Base-by-base conservation (phyloP, 192 early-diverging fungal genomes). In the Tieghemiomyces parasiticus region DNA sequence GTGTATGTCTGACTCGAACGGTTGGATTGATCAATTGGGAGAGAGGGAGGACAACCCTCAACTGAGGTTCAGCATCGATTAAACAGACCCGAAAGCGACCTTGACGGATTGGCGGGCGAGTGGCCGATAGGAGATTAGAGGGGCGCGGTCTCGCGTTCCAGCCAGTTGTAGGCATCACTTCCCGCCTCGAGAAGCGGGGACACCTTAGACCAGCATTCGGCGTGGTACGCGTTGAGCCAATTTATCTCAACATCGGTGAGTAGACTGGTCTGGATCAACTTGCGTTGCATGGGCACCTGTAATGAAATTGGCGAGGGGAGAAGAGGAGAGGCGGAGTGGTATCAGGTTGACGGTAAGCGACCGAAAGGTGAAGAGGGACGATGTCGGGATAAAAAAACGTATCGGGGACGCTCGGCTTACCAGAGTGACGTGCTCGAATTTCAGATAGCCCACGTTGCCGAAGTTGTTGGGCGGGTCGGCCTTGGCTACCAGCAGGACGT, bases 191-290 rank as follows among this genome's bases (percentile, higher is more conserved):
- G 61, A 45, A 88, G 72, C 49, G 90, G 89, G n/a, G 78, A 73
- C 13, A 99, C 83, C 67, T 85, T 90, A 33, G 78, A 77, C 61
- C 80, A 75, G 60, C 84, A 86, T 61, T 80, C 72, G 2, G 64
- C 63, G 66, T 99, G 85, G 73, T 94, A 99, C 24, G 60, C 64
- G 70, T 99, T 89, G 38, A 99, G 65, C 93, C 93, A 99, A 55
- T 82, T 67, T 19, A 70, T 67, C 71, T 99, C 95, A 38, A 70
- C 71, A n/a, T 69, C 67, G 25, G 78, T 77, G 46, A 99, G 67
- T 44, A 99, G 67, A 10, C 70, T 63, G 19, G 66, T 63, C 34
- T 88, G 81, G 44, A 96, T 83, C 54, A 96, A 71, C 68, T 89
- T 89, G 55, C 81, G 79, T 65, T 92, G 86, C 59, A 96, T 86